phyloP scores from a whole-genome alignment of 345 rosid genomes.

The Aegle marmelos region DNA sequence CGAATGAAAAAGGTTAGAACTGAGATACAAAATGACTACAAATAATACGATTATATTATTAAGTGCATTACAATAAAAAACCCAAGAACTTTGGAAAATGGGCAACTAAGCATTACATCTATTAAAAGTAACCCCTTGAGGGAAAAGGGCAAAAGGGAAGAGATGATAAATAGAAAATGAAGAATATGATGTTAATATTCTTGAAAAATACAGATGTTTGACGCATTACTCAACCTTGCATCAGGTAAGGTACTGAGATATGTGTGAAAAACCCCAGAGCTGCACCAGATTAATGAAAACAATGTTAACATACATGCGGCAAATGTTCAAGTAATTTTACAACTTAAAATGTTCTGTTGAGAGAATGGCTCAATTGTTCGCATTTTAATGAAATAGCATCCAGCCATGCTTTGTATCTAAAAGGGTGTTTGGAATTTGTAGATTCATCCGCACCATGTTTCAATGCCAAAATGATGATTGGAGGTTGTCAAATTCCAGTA shows the following conservation, averaged over 20 bases:
- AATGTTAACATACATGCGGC: not conserved
- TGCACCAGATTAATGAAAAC: constrained; percentile 34
- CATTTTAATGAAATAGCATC: too few relatives aligned
- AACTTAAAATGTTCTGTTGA: not conserved
- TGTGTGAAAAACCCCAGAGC: constrained; percentile 85
- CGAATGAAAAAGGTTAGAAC: too few relatives aligned
- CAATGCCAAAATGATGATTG: not conserved
- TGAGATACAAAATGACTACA: too few relatives aligned
- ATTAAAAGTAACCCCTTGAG: not conserved
- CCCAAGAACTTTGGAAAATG: not conserved
- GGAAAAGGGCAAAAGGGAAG: not conserved
- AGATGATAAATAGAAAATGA: constrained; percentile 11
- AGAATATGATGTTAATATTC: constrained; percentile 7
- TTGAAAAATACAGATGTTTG: not conserved
- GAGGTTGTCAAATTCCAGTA: not conserved
- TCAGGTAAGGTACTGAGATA: constrained; percentile 43
- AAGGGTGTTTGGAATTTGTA: too few relatives aligned
- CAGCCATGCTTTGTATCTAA: not conserved
- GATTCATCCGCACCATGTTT: not conserved
- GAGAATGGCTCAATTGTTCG: not conserved
- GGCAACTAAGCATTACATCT: not conserved
- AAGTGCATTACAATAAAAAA: not conserved
- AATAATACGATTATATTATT: too few relatives aligned
- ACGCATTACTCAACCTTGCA: not conserved
- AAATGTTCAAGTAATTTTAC: not conserved